Percentiles rank a stretch among this genome's conserved stretches.
These are phyloP conservation scores for Periconia digitata DNA, from an alignment of 2,329 filamentous ascomycete species.

Conservation along the genomic window DNA sequence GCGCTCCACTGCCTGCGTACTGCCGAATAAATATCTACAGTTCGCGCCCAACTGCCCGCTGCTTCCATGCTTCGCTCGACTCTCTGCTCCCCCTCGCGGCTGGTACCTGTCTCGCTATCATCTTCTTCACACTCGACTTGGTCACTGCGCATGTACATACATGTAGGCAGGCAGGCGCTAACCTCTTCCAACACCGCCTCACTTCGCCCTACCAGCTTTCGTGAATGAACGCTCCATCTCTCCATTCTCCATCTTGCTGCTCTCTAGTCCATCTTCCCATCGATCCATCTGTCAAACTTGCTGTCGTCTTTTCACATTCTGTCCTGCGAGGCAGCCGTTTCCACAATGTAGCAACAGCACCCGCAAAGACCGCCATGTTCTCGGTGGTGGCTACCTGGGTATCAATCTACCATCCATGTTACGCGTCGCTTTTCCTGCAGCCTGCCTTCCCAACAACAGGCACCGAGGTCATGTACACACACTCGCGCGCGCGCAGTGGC, in stretches of 20 bases:
- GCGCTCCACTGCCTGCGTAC: too few relatives aligned
- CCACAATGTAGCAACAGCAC: too few relatives aligned
- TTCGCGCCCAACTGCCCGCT: too few relatives aligned
- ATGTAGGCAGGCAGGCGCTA: not conserved
- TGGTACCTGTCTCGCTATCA: too few relatives aligned
- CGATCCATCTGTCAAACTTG: not conserved
- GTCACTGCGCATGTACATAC: not conserved
- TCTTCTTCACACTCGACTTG: too few relatives aligned
- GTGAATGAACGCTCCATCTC: not conserved
- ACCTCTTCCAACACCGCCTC: constrained; percentile 3
- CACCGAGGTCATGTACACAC: not conserved
- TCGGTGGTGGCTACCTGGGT: too few relatives aligned
- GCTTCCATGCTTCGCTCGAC: too few relatives aligned
- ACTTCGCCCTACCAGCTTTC: not conserved
- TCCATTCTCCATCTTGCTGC: not conserved
- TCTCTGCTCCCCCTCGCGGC: too few relatives aligned
- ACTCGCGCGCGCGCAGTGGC: constrained; percentile 16
- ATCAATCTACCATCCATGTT: too few relatives aligned
- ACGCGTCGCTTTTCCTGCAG: constrained; percentile 1
- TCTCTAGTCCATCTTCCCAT: not conserved
- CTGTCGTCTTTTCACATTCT: not conserved
- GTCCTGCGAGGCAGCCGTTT: too few relatives aligned
- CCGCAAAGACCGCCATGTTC: too few relatives aligned
- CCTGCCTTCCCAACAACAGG: not conserved
- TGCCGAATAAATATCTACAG: too few relatives aligned